phyloP scores from a whole-genome alignment of 2,329 filamentous ascomycete genomes.

The Chaetomium strumarium region DNA sequence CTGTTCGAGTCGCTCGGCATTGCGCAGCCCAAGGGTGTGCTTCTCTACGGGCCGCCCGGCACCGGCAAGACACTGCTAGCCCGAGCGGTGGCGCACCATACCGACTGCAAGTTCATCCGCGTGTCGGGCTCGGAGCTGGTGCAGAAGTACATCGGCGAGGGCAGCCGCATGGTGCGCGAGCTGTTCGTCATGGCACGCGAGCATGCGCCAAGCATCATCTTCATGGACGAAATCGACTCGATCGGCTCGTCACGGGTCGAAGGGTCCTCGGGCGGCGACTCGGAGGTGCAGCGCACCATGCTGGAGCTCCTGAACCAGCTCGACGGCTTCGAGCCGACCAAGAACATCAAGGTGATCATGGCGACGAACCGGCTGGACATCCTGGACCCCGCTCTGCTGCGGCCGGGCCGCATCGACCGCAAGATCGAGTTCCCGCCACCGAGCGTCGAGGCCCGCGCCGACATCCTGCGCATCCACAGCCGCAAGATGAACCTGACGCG shows the following conservation, averaged over 20 bases:
- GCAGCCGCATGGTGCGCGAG: constrained; percentile 96
- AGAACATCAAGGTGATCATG: constrained; percentile 99
- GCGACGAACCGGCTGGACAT: constrained; percentile 98
- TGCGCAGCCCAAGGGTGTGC: constrained; percentile 93
- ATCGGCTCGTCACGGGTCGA: constrained; percentile 97
- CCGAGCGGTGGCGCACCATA: constrained; percentile 94
- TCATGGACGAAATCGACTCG: constrained; percentile 99
- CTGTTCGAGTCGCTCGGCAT: constrained; percentile 99
- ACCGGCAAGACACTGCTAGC: constrained; percentile 96
- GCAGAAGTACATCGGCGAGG: constrained; percentile 98
- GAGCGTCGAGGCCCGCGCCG: constrained; percentile 90
- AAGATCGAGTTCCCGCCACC: constrained; percentile 99
- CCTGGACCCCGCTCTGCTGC: constrained; percentile 85
- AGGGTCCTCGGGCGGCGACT: constrained; percentile 90
- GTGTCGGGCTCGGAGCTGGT: constrained; percentile 94
- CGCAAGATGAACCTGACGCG: constrained; percentile 97
- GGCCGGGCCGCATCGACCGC: constrained; percentile 94
- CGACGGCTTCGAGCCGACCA: constrained; percentile 96
- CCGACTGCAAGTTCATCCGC: constrained; percentile 98
- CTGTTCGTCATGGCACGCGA: constrained; percentile 99
- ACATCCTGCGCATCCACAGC: constrained; percentile 96
- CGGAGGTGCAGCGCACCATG: constrained; percentile 98
- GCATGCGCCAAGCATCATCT: constrained; percentile 97
- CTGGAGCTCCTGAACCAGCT: constrained; percentile 96
- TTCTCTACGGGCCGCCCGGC: constrained; percentile 93